A percentile compares a stretch with the other conserved stretches of the same genome.
Conservation (phyloP, 495 filamentous ascomycete species). For the Neurospora sp. region DNA sequence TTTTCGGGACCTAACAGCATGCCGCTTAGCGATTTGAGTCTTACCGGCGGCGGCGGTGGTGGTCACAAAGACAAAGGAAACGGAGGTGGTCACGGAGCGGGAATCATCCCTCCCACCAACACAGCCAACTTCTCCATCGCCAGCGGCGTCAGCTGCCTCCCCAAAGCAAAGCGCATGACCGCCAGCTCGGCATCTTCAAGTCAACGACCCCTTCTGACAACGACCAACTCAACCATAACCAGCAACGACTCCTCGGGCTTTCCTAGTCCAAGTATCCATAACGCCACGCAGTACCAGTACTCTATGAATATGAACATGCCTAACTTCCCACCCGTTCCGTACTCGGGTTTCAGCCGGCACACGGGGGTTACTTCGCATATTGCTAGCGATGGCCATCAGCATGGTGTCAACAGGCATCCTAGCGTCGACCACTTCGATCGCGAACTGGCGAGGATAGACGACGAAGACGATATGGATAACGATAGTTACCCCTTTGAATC, state of each 20-base stretch:
- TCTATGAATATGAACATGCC: background rate
- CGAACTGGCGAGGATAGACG: slow-evolving; percentile 8
- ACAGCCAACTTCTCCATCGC: background rate
- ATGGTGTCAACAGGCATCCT: background rate
- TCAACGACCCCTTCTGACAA: background rate
- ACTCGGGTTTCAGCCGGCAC: background rate
- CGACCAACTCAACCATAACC: background rate
- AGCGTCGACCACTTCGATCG: slow-evolving; percentile 2
- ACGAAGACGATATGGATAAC: background rate
- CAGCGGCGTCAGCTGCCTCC: background rate
- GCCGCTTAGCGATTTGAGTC: background rate
- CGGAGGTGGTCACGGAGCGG: no score
- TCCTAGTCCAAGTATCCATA: background rate
- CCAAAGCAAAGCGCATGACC: background rate
- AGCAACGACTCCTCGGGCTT: background rate
- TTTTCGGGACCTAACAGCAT: background rate
- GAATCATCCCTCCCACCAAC: background rate
- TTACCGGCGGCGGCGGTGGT: background rate
- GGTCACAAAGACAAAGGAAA: background rate
- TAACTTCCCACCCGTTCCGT: background rate
- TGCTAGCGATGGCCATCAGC: no score
- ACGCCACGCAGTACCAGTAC: background rate
- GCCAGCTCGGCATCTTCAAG: background rate
- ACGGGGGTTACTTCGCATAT: background rate
- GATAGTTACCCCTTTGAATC: background rate